Conservation (phyloP, 2,329 filamentous ascomycete species). For the Madurella fahalii region DNA sequence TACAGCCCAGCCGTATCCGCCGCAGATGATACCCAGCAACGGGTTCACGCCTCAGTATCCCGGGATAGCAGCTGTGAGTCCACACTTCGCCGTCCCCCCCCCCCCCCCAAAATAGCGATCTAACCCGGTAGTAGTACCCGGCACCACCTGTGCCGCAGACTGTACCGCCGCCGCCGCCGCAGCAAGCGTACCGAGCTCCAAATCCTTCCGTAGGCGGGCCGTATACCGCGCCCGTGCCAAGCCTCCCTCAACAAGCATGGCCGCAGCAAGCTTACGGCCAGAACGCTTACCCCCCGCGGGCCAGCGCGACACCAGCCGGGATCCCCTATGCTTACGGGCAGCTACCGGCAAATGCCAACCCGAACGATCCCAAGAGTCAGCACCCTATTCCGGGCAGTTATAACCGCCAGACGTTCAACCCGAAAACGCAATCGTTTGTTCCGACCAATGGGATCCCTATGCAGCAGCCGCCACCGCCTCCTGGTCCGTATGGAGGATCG, state of each 20-base stretch:
- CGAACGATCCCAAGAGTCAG: constrained; percentile 68
- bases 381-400: constrained; percentile 79
- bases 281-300: constrained; percentile 27
- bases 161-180: constrained; percentile 16
- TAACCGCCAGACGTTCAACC: constrained; percentile 84
- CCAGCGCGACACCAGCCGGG: constrained; percentile 28
- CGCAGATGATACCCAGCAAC: constrained; percentile 37
- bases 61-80: constrained; percentile 43
- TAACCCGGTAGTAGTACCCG: constrained; percentile 32
- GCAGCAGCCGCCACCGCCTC: constrained; percentile 40
- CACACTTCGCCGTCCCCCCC: background rate
- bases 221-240: constrained; percentile 35
- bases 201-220: constrained; percentile 33
- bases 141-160: constrained; percentile 29
- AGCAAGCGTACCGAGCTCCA: constrained; percentile 34
- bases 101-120: background rate
- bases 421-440: constrained; percentile 88
- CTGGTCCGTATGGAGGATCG: constrained; percentile 44
- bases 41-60: constrained; percentile 44
- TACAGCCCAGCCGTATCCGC: constrained; percentile 41
- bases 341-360: constrained; percentile 64
- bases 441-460: constrained; percentile 56
- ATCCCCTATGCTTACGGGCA: constrained; percentile 75
- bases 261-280: constrained; percentile 32
- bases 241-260: constrained; percentile 34